Percentiles rank a stretch among this genome's conserved stretches.
These are phyloP conservation scores for Dovyalis caffra DNA, from an alignment of 345 rosid genomes.

Conservation along the genomic window DNA sequence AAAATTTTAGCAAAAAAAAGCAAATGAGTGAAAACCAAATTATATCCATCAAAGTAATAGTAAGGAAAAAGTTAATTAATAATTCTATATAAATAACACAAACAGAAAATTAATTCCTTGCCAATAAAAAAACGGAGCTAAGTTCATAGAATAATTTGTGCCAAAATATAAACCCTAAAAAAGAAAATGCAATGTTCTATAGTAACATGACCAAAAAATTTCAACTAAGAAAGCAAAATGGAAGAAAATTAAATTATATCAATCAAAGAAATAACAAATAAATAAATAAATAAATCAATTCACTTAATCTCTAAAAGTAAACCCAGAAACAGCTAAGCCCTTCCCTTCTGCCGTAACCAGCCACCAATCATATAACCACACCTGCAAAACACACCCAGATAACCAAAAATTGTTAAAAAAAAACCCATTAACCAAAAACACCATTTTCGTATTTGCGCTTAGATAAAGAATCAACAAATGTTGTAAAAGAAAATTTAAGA, in stretches of 20 bases:
- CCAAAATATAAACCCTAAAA: background rate
- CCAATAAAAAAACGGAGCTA: background rate
- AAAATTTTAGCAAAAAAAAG: too few relatives aligned
- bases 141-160: background rate
- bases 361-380: slow-evolving; percentile 42
- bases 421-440: background rate
- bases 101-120: background rate
- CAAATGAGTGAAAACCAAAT: too few relatives aligned
- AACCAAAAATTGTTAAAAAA: background rate
- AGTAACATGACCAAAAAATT: background rate
- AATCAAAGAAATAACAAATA: background rate
- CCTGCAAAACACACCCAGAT: slow-evolving; percentile 19
- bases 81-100: too few relatives aligned
- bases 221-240: background rate
- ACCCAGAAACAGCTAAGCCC: slow-evolving; percentile 37
- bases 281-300: too few relatives aligned
- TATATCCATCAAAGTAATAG: too few relatives aligned
- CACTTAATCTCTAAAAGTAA: slow-evolving; percentile 34
- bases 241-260: background rate
- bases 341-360: slow-evolving; percentile 24
- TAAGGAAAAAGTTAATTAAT: too few relatives aligned
- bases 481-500: background rate
- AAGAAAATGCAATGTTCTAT: too few relatives aligned
- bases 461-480: too few relatives aligned
- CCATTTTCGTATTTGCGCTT: background rate